Base-by-base conservation (phyloP, 2,329 filamentous ascomycete species). In the Hymenoscyphus fraxineus region DNA sequence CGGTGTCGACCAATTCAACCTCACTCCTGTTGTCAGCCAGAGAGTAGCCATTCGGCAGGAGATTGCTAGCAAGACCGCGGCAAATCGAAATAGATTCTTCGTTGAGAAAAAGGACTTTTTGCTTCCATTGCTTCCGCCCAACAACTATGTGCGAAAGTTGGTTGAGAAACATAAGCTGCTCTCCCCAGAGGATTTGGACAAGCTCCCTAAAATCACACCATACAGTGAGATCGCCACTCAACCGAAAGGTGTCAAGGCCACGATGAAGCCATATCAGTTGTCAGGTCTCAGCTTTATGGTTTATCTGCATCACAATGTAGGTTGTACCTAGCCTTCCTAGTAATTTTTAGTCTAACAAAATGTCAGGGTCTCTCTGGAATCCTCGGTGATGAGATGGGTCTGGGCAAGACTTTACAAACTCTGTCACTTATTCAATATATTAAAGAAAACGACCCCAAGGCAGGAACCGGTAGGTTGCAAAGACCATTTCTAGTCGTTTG, bases 251-350 rank as follows among this genome's bases (percentile, higher is more conserved):
- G 78, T 86, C 13, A 80, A 71, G 1, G 83, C 83, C 0, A 77
- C 70, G 0, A 80, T 84, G 74, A 84, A 83, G 68, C 77, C 80
- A 2, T 82, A 84, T 58, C 82, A 83, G 65, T 70, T 83, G 0
- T 77, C 80, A 3, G 82, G 81, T 0, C 73, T 84, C 0, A 81
- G 80, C 0, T 83, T 82, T 68, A 76, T 84, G 7, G 69, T 81
- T 0, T 78, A 81, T 66, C 76, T 81, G 63, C 76, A 80, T 66
- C 71, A 76, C 2, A 81, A 81, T 64, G 71, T 67, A 63, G 54
- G 59, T 51, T 13, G 3, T 31, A 35, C 47, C 32, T n/a, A 12
- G 15, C 35, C 16, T 5, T 1, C 16, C 10, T 16, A 19, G n/a
- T 27, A 1, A 1, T 9, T 3, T 22, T n/a, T 31, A 59, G 39